Evolutionary conservation across 495 filamentous ascomycete species (phyloP), one percentile per base, ranked within the genome.

Genomic region (Neurospora africana): DNA sequence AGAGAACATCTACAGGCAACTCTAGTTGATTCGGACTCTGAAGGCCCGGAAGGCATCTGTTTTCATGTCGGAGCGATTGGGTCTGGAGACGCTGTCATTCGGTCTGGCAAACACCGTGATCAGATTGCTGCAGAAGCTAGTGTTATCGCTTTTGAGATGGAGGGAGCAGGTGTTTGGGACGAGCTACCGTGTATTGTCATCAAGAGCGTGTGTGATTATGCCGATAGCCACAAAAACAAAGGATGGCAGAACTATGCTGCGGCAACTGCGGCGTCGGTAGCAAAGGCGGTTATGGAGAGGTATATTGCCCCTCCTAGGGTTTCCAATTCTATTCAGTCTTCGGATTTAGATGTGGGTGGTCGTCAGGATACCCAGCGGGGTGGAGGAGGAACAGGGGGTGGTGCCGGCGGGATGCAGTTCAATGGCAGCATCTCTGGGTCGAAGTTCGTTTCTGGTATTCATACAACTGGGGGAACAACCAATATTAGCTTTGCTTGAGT

Each of bases 91-190:
- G 72, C 67, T 17, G 77, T 80, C 7, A 78, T 82, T 70, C 79
- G 77, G 69, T 78, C 75, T 2, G 79, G 76, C 0, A 35, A 65
- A 5, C 30, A 71, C 23, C 77, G 79, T 9, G 80, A 81, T 37
- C n/a, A 36, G 13, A 44, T 80, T 19, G 75, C 77, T 11, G n/a
- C 41, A 1, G 3, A 41, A 9, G n/a, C 68, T 3, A 40, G 76
- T 21, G 70, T 84, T 4, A 81, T 84, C 47, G 81, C 75, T 35
- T 83, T 85, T 30, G 83, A 85, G 74, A 84, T 84, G 82, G 82
- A 84, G 72, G 82, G 80, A 0, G 82, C 84, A 17, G 83, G 83
- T 4, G 77, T 82, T 0, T 82, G 81, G 80, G 81, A 84, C 17
- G 73, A 77, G 21, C 36, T 82, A 4, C 79, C 79, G 0, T 79